Evolutionary conservation across 2,329 filamentous ascomycete genomes (phyloP).

Genomic region (Paraphoma chrysanthemicola): DNA sequence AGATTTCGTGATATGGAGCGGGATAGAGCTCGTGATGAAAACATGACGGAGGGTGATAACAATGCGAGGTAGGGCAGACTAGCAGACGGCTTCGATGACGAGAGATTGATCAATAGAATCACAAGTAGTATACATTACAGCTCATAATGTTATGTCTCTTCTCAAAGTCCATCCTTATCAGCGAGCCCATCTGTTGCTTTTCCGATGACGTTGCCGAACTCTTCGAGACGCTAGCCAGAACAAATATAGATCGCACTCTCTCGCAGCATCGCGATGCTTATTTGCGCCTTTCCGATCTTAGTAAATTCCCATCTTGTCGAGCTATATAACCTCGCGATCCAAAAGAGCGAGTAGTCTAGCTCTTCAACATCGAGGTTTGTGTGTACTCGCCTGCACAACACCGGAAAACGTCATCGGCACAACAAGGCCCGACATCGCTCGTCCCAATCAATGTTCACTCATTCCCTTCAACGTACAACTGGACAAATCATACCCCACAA

Average conservation of each 20-base stretch:
- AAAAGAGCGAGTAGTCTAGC: no score
- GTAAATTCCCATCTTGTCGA: not conserved
- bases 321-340: no score
- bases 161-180: conserved; percentile 1
- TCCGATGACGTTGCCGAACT: conserved; percentile 12
- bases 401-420: conserved; percentile 10
- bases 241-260: not conserved
- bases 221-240: conserved; percentile 2
- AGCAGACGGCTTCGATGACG: no score
- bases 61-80: not conserved
- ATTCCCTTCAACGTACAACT: not conserved
- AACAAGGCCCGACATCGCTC: not conserved
- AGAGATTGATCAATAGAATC: no score
- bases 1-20: not conserved
- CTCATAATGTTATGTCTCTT: not conserved
- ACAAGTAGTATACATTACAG: no score
- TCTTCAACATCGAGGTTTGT: no score
- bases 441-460: conserved; percentile 6
- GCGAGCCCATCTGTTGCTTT: conserved; percentile 4
- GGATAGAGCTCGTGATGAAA: conserved; percentile 11
- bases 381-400: not conserved
- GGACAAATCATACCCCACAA: not conserved
- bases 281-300: not conserved
- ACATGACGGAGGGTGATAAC: conserved; percentile 14
- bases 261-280: not conserved